Base-by-base conservation (phyloP, 805 yeast genomes). In the Lipomyces starkeyi region DNA sequence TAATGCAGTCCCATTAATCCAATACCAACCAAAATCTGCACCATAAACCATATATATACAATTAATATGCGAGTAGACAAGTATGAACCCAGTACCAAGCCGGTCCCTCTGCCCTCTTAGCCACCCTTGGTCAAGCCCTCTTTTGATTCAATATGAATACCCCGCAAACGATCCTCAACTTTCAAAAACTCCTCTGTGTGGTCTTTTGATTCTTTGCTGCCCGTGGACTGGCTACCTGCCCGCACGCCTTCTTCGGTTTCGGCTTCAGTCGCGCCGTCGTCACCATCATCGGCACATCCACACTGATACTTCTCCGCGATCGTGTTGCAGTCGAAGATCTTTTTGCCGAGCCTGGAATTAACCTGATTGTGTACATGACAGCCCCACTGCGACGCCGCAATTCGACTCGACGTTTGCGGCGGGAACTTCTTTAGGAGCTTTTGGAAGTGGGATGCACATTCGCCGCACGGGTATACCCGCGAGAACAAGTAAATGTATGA, bases 391-490 rank as follows among this genome's bases (percentile, higher is more conserved):
- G 97, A 92, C 0, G 99, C 98, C 2, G 86, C 85, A 69, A 87
- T 87, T 66, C 97, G 83, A 27, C 90, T 84, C 7, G 86, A 82
- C 2, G 89, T 83, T 75, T 95, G 99, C 2, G 97, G 97, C 0
- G 99, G 98, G 75, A 82, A 88, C 74, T 89, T 83, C 65, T 81
- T 75, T 65, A 95, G 79, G 71, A 94, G 80, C 75, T 85, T 80
- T 71, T 85, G 89, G 78, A 95, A 95, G 78, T 95, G 98, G 71
- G 91, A 83, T 0, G 99, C 98, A 80, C 98, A 95, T 77, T 94
- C 98, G 2, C 97, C 97, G 80, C 98, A 94, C 0, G 99, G 99
- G 72, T 95, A 95, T 9, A 95, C 94, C 74, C 93, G 91, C 0
- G 95, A 93, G 80, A 93, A 95, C 47, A 91, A 80, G 27, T 86